Evolutionary conservation across 2,329 filamentous ascomycete genomes (phyloP), one percentile per base, ranked within the genome.

Genomic region (Pezicula radicicola): DNA sequence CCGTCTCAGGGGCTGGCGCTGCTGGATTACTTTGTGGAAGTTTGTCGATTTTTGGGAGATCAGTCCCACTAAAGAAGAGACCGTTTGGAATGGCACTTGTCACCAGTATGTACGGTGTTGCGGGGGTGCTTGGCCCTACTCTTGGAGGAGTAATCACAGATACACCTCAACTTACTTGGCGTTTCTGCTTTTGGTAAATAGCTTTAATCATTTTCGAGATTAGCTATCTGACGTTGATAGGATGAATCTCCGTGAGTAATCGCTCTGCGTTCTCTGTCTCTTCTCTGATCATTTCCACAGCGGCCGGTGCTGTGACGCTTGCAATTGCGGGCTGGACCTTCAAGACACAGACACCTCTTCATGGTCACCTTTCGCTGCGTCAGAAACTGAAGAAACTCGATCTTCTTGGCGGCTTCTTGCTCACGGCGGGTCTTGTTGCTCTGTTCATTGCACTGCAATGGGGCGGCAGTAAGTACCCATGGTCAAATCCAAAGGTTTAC

Each of bases 361-460:
- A 28, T 5, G 27, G 5, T 28, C 27, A 28, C 5, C 27, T 5
- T 9, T 9, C 27, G 9, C 27, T 5, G 27, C 9, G 5, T 28
- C 27, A 75, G 55, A 76, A 76, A 64, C 42, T 77, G 16, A 60
- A 66, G 1, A 70, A 75, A 55, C 70, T 79, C 62, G 76, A 79
- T 52, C 63, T 71, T 4, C 30, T 69, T 4, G 76, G 75, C 2
- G 68, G 70, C 10, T 53, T 68, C 21, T 55, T 79, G 30, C 65
- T 79, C 42, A 72, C 78, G 68, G 63, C 66, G 56, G 59, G 65
- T 63, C 61, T 69, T 64, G 57, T 75, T 60, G 58, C 62, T 57
- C 65, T 72, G 53, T 66, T 77, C 43, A 64, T 77, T 3, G 74
- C 72, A 18, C 61, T 76, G 2, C 72, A 76, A 59, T 75, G 70